Conservation (phyloP, 163 green algal species). For the Chloromonas sp. region DNA sequence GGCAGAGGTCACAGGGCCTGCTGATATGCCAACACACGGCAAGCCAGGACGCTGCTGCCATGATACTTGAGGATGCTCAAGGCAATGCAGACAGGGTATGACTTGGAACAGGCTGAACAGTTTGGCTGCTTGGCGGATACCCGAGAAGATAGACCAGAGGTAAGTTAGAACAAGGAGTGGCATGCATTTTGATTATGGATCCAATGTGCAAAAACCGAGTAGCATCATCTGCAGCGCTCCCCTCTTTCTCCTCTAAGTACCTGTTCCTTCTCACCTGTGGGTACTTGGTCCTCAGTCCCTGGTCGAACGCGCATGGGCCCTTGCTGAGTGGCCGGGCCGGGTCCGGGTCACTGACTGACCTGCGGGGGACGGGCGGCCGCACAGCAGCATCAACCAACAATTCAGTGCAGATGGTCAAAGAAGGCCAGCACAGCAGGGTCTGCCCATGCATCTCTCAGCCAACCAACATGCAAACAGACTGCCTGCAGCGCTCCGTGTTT, state of each 20-base stretch:
- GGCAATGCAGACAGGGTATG: too few relatives aligned
- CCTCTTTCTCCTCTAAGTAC: not conserved
- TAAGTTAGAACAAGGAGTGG: too few relatives aligned
- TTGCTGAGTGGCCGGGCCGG: slow-evolving; percentile 4
- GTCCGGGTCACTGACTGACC: slow-evolving; percentile 8
- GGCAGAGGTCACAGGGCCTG: not conserved
- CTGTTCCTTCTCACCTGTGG: slow-evolving; percentile 8
- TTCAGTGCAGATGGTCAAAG: not conserved
- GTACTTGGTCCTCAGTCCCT: slow-evolving; percentile 34
- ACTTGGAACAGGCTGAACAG: too few relatives aligned
- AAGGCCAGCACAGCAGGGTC: not conserved
- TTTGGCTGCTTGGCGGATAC: too few relatives aligned
- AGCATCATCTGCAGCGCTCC: not conserved
- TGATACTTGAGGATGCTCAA: too few relatives aligned
- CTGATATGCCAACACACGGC: not conserved
- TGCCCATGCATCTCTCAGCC: not conserved
- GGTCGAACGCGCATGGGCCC: slow-evolving; percentile 38
- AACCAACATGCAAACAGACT: not conserved
- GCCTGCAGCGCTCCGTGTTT: not conserved
- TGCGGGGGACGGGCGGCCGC: not conserved
- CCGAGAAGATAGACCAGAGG: too few relatives aligned
- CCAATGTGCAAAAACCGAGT: not conserved
- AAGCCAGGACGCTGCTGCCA: too few relatives aligned
- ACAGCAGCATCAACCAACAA: not conserved
- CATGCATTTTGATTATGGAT: too few relatives aligned